Evolutionary conservation across 495 filamentous ascomycete species (phyloP).

Genomic region (Symbiotaphrina buchneri): DNA sequence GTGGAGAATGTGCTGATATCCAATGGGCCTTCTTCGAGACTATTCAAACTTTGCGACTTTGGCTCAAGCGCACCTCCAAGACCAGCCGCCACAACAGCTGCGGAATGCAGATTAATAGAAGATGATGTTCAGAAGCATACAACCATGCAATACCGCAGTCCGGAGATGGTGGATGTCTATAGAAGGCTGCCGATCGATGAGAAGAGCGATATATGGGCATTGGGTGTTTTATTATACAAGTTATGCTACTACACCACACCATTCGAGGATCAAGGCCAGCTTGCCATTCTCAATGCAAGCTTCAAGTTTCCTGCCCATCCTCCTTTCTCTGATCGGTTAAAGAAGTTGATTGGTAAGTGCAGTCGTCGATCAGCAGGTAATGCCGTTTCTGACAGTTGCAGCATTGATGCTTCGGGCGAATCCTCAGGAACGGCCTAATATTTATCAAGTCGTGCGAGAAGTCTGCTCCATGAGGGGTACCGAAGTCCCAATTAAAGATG

Average conservation of each 20-base stretch:
- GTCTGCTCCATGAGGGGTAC: slow-evolving; percentile 73
- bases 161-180: slow-evolving; percentile 98
- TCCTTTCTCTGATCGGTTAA: slow-evolving; percentile 69
- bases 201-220: slow-evolving; percentile 96
- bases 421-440: slow-evolving; percentile 65
- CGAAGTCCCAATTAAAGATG: slow-evolving; percentile 80
- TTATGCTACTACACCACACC: slow-evolving; percentile 98
- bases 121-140: slow-evolving; percentile 96
- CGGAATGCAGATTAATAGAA: slow-evolving; percentile 76
- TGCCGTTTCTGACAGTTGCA: slow-evolving; percentile 14
- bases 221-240: slow-evolving; percentile 92
- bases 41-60: slow-evolving; percentile 96
- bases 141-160: slow-evolving; percentile 89
- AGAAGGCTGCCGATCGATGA: slow-evolving; percentile 92
- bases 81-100: slow-evolving; percentile 61
- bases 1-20: slow-evolving; percentile 96
- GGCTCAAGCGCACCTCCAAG: slow-evolving; percentile 72
- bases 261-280: slow-evolving; percentile 91
- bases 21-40: slow-evolving; percentile 26
- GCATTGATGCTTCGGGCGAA: slow-evolving; percentile 80
- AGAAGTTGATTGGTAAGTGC: slow-evolving; percentile 68
- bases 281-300: slow-evolving; percentile 93
- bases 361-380: background rate
- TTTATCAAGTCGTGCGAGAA: slow-evolving; percentile 78
- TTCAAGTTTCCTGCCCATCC: slow-evolving; percentile 85